Conservation (phyloP, 1,139 yeast species). For the Suhomyces kunorum region DNA sequence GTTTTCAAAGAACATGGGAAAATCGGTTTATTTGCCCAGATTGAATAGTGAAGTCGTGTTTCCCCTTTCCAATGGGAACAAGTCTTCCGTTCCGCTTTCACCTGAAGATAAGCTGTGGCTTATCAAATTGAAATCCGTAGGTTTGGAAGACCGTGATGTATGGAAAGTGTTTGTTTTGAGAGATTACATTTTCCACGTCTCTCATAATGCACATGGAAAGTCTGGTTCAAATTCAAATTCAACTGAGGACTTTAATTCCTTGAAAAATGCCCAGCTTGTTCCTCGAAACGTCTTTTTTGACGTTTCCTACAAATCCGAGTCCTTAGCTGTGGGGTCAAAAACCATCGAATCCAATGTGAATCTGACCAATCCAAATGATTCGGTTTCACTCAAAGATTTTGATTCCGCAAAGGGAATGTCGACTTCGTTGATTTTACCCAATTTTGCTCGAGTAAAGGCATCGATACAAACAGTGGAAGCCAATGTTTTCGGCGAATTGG, state of each 20-base stretch:
- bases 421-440: conserved; percentile 36
- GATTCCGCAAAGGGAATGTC: conserved; percentile 18
- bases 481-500: conserved; percentile 64
- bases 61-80: conserved; percentile 20
- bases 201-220: conserved; percentile 30
- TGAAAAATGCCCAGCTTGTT: conserved; percentile 8
- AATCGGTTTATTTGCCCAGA: conserved; percentile 40
- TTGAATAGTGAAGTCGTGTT: conserved; percentile 19
- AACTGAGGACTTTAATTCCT: conserved; percentile 15
- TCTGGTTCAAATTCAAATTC: background rate
- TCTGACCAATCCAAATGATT: conserved; percentile 17
- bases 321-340: conserved; percentile 21
- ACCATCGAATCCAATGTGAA: conserved; percentile 26
- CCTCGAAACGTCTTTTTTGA: conserved; percentile 75
- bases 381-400: conserved; percentile 21
- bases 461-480: conserved; percentile 60
- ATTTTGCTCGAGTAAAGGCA: conserved; percentile 40
- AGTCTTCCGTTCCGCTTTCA: conserved; percentile 34
- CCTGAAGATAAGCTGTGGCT: conserved; percentile 79
- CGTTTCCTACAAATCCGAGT: conserved; percentile 51
- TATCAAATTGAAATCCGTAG: conserved; percentile 65
- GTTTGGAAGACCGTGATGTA: conserved; percentile 66
- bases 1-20: conserved; percentile 39
- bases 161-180: conserved; percentile 81
- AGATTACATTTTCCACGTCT: conserved; percentile 65